Evolutionary conservation across 768 basidiomycete species (phyloP), one percentile per base, ranked within the genome.

Genomic region (Boletus vermiculosoides): DNA sequence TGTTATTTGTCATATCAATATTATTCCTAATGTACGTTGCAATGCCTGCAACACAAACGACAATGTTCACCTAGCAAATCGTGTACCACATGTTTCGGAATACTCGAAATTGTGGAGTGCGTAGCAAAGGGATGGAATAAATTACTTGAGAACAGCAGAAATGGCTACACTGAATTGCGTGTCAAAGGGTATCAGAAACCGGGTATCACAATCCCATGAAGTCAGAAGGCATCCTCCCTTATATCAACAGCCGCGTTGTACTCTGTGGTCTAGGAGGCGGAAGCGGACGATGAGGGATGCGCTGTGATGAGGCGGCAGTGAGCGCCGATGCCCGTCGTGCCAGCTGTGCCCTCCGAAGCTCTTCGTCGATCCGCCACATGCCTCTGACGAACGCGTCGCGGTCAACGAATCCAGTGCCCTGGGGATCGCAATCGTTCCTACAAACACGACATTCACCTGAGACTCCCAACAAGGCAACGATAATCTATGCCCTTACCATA

Each of bases 301-400:
- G 72, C 37, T 72, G 71, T 12, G 71, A 72, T 8, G 71, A 72
- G 25, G 71, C 71, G 2, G 60, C 69, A 30, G 61, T 71, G 44
- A 73, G 68, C 18, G 72, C 71, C 13, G 67, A 74, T 40, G 65
- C 57, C 42, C 67, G 69, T 39, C 61, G 63, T n/a, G 62, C 71
- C 31, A 76, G 60, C 45, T 86, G 82, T 6, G 80, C 78, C 45
- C 83, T 80, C n/a, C 87, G 77, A 13, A 92, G 81, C 62, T 91
- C 90, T 70, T 90, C 88, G 71, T 93, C 90, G 30, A 93, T 88
- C 37, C 84, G 83, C 90, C 90, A 92, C 88, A 92, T 91, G 50
- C 89, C 91, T 60, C 78, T 81, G 40, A 84, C 80, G 61, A 93
- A 93, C 18, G 75, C 76, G 18, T 88, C 87, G 5, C 83, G 74